Evolutionary conservation across 129 eudicot species (phyloP).

Genomic region (Saposhnikovia divaricata): DNA sequence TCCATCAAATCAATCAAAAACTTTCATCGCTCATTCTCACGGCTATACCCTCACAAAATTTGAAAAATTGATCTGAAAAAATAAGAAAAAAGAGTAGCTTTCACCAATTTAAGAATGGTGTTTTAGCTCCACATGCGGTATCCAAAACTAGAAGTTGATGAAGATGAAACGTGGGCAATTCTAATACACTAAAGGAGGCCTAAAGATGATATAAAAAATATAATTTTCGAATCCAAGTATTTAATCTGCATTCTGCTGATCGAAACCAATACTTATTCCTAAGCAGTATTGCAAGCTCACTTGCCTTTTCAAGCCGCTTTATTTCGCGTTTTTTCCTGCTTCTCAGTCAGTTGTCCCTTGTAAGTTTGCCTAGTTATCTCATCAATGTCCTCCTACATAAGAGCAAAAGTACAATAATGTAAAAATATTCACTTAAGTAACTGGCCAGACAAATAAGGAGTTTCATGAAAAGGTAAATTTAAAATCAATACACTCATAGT

Average conservation of each 20-base stretch:
- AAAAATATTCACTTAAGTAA: neutral
- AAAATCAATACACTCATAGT: neutral
- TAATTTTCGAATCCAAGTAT: neutral
- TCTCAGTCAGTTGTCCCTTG: slow-evolving; percentile 98
- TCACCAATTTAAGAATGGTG: neutral
- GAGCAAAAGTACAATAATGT: slow-evolving; percentile 5
- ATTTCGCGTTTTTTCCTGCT: slow-evolving; percentile 94
- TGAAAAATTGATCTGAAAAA: neutral
- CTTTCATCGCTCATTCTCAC: neutral
- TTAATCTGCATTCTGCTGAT: neutral
- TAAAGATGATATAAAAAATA: neutral
- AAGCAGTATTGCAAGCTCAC: slow-evolving; percentile 7
- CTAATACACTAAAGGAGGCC: neutral
- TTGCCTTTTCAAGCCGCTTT: slow-evolving; percentile 94
- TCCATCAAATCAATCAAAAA: neutral
- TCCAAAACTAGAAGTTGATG: neutral
- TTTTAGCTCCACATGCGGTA: neutral
- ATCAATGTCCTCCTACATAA: slow-evolving; percentile 66
- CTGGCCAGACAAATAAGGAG: neutral
- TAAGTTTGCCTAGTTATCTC: slow-evolving; percentile 96
- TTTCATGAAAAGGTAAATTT: neutral
- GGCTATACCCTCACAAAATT: neutral
- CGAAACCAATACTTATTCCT: neutral
- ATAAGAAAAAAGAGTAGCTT: neutral
- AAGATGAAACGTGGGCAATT: neutral